Conservation (phyloP, 768 basidiomycete species). For the Roridomyces roridus region DNA sequence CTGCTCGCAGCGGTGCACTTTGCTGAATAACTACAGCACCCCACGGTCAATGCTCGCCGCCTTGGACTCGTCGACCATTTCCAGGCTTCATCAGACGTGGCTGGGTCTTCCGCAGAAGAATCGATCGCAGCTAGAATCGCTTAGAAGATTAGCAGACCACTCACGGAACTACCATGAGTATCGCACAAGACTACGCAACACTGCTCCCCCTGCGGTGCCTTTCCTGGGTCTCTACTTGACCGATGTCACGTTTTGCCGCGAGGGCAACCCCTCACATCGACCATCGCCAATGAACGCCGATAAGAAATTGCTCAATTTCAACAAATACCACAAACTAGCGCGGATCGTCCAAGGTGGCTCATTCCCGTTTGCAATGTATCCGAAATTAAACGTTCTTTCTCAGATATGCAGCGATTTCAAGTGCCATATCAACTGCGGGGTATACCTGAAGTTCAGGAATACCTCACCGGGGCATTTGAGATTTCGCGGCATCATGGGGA, state of each 20-base stretch:
- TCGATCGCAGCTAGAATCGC: slow-evolving; percentile 73
- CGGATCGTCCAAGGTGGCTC: slow-evolving; percentile 78
- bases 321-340: slow-evolving; percentile 92
- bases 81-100: slow-evolving; percentile 94
- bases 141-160: slow-evolving; percentile 91
- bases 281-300: slow-evolving; percentile 76
- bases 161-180: slow-evolving; percentile 92
- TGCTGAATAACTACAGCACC: slow-evolving; percentile 89
- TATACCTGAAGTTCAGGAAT: slow-evolving; percentile 88
- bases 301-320: slow-evolving; percentile 91
- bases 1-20: slow-evolving; percentile 74
- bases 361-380: not conserved
- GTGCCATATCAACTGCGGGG: slow-evolving; percentile 84
- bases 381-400: not conserved
- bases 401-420: slow-evolving; percentile 94
- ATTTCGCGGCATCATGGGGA: slow-evolving; percentile 80
- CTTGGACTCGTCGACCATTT: slow-evolving; percentile 93
- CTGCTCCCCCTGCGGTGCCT: slow-evolving; percentile 91
- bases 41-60: slow-evolving; percentile 93
- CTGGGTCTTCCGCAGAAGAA: slow-evolving; percentile 87
- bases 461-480: slow-evolving; percentile 75
- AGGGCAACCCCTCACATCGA: slow-evolving; percentile 89
- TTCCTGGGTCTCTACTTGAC: slow-evolving; percentile 95
- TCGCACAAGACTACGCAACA: slow-evolving; percentile 83
- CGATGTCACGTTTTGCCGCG: slow-evolving; percentile 93